Conservation (phyloP, 2,329 filamentous ascomycete genomes). For the Raffaelea ambrosiae region DNA sequence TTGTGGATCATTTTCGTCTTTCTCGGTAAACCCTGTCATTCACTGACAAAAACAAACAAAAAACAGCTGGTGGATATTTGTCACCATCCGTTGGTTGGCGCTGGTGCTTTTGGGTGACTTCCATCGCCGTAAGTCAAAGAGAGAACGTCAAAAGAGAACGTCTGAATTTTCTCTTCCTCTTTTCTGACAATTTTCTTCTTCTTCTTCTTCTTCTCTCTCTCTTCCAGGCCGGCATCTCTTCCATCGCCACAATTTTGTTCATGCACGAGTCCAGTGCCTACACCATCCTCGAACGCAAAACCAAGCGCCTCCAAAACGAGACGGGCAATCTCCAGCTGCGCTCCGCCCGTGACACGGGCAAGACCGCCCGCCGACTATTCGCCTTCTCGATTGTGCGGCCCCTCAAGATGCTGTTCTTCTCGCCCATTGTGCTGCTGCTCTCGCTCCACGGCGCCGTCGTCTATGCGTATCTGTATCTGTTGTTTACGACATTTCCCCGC, state of each 20-base stretch:
- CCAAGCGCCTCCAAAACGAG: conserved; percentile 24
- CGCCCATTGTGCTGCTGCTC: conserved; percentile 41
- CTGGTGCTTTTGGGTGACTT: too few relatives aligned
- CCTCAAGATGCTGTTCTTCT: conserved; percentile 44
- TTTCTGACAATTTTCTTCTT: not conserved
- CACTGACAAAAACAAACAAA: too few relatives aligned
- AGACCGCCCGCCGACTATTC: conserved; percentile 42
- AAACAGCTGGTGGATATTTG: too few relatives aligned
- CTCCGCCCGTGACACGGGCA: conserved; percentile 15
- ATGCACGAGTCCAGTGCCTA: conserved; percentile 7
- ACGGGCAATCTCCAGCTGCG: conserved; percentile 22
- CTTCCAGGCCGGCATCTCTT: not conserved
- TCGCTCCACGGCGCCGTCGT: conserved; percentile 44
- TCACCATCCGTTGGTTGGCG: too few relatives aligned
- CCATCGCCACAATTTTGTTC: not conserved
- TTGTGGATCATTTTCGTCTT: not conserved
- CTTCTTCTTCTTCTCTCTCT: not conserved
- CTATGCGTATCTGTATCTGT: conserved; percentile 46
- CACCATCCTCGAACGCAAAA: conserved; percentile 25
- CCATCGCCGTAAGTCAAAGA: too few relatives aligned
- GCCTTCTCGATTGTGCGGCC: conserved; percentile 31
- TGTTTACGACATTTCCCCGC: conserved; percentile 46
- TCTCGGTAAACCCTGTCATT: not conserved
- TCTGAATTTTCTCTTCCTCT: not conserved
- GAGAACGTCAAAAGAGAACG: too few relatives aligned